Conservation (phyloP, 208 protist species). For the Leishmania tropica region DNA sequence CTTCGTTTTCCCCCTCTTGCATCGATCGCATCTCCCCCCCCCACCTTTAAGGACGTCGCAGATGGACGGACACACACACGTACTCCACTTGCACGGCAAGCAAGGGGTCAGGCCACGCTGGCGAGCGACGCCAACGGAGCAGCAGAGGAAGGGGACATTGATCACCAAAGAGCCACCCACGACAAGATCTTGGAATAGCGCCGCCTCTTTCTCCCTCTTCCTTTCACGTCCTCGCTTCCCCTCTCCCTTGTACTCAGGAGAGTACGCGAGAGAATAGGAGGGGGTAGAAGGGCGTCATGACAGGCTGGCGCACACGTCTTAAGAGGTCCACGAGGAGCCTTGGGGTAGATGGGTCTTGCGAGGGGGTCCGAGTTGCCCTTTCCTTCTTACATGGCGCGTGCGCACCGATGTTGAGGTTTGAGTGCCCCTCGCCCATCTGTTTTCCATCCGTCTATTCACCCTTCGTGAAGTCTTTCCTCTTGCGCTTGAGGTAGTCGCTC, state of each 20-base stretch:
- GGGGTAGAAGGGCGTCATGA: neutral
- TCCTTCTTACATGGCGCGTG: neutral
- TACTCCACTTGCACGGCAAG: neutral
- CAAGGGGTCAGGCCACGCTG: neutral
- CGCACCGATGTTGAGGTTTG: neutral
- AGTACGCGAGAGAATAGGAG: neutral
- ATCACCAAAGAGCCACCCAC: neutral
- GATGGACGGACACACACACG: neutral
- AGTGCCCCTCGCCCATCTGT: no score
- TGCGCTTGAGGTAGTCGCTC: neutral
- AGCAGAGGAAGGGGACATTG: neutral
- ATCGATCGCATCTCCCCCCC: neutral
- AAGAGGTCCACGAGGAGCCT: neutral
- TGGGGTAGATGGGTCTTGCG: neutral
- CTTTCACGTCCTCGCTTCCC: neutral
- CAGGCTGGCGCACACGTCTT: neutral
- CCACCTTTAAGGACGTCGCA: neutral
- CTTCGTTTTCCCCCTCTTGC: neutral
- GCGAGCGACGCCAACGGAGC: neutral
- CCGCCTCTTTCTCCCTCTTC: no score
- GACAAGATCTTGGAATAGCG: neutral
- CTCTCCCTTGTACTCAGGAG: neutral
- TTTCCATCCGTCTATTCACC: neutral
- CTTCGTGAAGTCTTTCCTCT: neutral
- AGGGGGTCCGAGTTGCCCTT: neutral